These are phyloP conservation scores for Kokia cookei DNA, from an alignment of 441 rosid genomes.

Conservation along the genomic window DNA sequence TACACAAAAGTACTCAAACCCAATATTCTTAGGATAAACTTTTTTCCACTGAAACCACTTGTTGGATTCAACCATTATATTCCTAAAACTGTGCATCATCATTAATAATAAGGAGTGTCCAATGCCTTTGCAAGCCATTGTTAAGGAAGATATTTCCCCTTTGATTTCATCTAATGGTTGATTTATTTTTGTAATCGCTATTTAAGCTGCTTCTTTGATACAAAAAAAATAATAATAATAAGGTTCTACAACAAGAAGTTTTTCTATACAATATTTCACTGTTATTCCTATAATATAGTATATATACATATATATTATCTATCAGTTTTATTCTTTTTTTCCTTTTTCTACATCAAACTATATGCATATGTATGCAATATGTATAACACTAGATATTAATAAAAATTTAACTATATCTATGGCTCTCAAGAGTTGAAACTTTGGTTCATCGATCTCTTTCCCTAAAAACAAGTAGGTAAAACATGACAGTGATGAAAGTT, in stretches of 20 bases:
- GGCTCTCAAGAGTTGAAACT: slow-evolving; percentile 20
- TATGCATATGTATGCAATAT: not conserved
- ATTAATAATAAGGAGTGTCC: not conserved
- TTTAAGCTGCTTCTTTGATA: too few species aligned
- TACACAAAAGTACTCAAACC: too few species aligned
- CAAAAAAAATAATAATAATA: not conserved
- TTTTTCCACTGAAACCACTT: too few species aligned
- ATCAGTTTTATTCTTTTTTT: not conserved
- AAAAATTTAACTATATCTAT: not conserved
- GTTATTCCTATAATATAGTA: not conserved
- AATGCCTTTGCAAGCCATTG: too few species aligned
- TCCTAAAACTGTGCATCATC: slow-evolving; percentile 8
- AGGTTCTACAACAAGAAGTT: slow-evolving; percentile 5
- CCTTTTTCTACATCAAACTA: slow-evolving; percentile 9
- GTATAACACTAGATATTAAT: not conserved
- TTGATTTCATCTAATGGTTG: too few species aligned
- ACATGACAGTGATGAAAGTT: not conserved
- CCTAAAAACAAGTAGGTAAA: not conserved
- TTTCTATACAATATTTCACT: slow-evolving; percentile 3
- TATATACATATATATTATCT: not conserved
- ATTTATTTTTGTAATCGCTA: too few species aligned
- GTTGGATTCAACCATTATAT: not conserved
- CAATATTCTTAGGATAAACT: too few species aligned
- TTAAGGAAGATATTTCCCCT: too few species aligned
- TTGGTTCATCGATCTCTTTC: slow-evolving; percentile 1